These are phyloP conservation scores for Davidsoniella eucalypti DNA, from an alignment of 2,329 filamentous ascomycete genomes.

Conservation along the genomic window DNA sequence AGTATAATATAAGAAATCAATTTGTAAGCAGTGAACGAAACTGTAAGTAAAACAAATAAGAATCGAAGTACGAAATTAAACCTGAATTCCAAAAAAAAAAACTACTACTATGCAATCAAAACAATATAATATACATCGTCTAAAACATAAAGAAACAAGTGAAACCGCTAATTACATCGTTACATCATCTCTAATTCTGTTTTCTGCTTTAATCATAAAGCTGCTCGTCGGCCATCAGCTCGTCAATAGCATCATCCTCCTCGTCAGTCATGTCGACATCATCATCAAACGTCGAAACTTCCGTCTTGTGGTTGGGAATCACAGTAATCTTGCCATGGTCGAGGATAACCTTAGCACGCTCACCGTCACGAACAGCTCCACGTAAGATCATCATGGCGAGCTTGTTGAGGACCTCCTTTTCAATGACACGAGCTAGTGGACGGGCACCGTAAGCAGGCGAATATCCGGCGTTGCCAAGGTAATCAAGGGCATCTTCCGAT, in stretches of 20 bases:
- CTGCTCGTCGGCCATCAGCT: slow-evolving; percentile 43
- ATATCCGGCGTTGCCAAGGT: slow-evolving; percentile 80
- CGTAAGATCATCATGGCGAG: slow-evolving; percentile 82
- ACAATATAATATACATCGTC: no score
- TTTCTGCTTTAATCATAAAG: slow-evolving; percentile 24
- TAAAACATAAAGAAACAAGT: no score
- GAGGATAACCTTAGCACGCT: slow-evolving; percentile 63
- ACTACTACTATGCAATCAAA: no score
- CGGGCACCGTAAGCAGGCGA: slow-evolving; percentile 89
- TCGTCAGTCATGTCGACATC: slow-evolving; percentile 58
- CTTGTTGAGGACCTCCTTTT: slow-evolving; percentile 91
- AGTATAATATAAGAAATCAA: no score
- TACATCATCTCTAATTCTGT: no score
- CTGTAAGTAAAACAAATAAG: no score
- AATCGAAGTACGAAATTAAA: no score
- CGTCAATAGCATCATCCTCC: slow-evolving; percentile 58
- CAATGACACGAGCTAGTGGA: slow-evolving; percentile 75
- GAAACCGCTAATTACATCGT: no score
- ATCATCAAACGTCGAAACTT: slow-evolving; percentile 42
- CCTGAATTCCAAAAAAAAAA: no score
- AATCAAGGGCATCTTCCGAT: slow-evolving; percentile 75
- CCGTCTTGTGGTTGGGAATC: slow-evolving; percentile 55
- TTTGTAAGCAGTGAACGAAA: no score
- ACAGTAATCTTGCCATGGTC: slow-evolving; percentile 67
- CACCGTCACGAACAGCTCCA: slow-evolving; percentile 71